Percentiles rank a stretch among this genome's conserved stretches.
Evolutionary conservation across 352 stramenopile genomes (phyloP).

Genomic region (Phytophthora cajani): DNA sequence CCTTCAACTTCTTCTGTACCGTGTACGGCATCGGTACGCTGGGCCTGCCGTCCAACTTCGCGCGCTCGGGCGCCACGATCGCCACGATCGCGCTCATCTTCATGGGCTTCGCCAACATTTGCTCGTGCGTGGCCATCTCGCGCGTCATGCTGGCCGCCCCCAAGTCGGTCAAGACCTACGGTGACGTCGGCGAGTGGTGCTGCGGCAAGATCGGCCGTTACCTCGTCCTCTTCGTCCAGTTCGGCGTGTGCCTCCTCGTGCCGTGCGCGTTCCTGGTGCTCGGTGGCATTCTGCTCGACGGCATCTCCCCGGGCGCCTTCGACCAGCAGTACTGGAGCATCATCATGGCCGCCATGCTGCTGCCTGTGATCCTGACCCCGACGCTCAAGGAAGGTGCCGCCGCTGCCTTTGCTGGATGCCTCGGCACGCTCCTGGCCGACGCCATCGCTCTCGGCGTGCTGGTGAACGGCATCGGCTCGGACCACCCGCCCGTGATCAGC

Average conservation of each 20-base stretch:
- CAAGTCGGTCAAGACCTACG: slow-evolving; percentile 65
- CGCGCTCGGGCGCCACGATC: slow-evolving; percentile 52
- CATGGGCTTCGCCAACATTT: slow-evolving; percentile 73
- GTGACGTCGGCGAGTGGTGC: slow-evolving; percentile 70
- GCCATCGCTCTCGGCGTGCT: slow-evolving; percentile 55
- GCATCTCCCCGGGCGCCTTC: slow-evolving; percentile 60
- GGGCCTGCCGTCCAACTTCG: slow-evolving; percentile 68
- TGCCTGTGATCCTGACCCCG: slow-evolving; percentile 63
- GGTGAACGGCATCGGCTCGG: slow-evolving; percentile 45
- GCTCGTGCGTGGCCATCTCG: slow-evolving; percentile 58
- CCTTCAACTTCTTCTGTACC: slow-evolving; percentile 71
- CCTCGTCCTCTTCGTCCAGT: slow-evolving; percentile 59
- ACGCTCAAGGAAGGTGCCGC: slow-evolving; percentile 68
- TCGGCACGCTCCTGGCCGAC: slow-evolving; percentile 65
- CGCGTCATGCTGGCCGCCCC: slow-evolving; percentile 70
- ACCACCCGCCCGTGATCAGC: slow-evolving; percentile 42
- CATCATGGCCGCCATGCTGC: slow-evolving; percentile 58
- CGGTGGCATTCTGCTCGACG: slow-evolving; percentile 59
- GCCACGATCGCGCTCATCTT: slow-evolving; percentile 58
- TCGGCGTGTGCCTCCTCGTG: slow-evolving; percentile 63
- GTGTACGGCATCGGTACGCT: slow-evolving; percentile 76
- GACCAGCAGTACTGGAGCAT: slow-evolving; percentile 62
- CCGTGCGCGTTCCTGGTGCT: slow-evolving; percentile 69
- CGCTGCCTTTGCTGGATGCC: slow-evolving; percentile 57
- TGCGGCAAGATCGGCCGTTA: slow-evolving; percentile 54